These are phyloP conservation scores for Agrocybe pediades DNA, from an alignment of 768 basidiomycete species.

Conservation along the genomic window DNA sequence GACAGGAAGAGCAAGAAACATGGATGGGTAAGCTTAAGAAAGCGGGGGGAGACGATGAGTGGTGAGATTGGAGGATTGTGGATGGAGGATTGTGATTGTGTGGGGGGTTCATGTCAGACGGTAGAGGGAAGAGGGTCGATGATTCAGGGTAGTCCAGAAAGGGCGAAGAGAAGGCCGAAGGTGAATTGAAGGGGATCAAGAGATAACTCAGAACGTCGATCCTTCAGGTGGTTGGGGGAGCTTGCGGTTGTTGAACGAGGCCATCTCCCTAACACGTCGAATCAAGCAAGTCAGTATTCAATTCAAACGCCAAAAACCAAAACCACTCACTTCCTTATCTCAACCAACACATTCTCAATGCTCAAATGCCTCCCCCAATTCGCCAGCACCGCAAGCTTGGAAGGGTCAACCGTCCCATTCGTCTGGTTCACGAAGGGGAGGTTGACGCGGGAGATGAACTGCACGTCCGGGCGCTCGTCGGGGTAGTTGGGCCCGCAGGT, in stretches of 20 bases:
- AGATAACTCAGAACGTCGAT: conserved; percentile 56
- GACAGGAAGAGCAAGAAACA: too few species aligned
- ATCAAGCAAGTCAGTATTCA: neutral
- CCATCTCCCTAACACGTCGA: conserved; percentile 79
- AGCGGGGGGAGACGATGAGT: too few species aligned
- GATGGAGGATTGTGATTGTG: too few species aligned
- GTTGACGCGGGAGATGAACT: conserved; percentile 89
- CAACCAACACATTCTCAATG: conserved; percentile 89
- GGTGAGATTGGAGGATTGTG: too few species aligned
- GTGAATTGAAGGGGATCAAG: too few species aligned
- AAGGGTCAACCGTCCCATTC: conserved; percentile 77
- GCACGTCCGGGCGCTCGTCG: conserved; percentile 75
- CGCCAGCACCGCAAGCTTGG: conserved; percentile 70
- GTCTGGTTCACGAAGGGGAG: conserved; percentile 84
- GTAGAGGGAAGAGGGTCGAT: too few species aligned
- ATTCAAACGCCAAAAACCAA: neutral
- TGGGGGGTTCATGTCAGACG: too few species aligned
- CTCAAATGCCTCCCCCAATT: conserved; percentile 77
- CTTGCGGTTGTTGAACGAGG: conserved; percentile 86
- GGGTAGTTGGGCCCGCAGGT: conserved; percentile 78
- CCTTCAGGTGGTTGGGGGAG: conserved; percentile 95
- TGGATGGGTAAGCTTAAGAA: too few species aligned
- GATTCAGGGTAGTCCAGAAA: too few species aligned
- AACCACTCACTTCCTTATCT: conserved; percentile 79
- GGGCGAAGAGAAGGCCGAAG: too few species aligned